phyloP scores from a whole-genome alignment of 2,329 filamentous ascomycete genomes.

The Sporothrix phasma region DNA sequence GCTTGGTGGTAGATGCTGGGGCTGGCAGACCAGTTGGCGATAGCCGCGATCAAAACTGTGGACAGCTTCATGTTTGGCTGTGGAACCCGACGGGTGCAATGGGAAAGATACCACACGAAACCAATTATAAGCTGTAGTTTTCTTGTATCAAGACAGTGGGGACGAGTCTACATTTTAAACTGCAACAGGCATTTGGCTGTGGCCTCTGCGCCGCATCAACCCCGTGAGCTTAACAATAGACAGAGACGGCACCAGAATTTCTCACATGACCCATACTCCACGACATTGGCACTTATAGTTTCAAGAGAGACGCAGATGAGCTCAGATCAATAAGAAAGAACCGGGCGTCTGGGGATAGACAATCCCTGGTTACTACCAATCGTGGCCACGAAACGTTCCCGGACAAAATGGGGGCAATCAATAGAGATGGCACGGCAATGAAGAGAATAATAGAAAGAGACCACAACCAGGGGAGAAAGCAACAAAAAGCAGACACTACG shows the following conservation, averaged over 20 bases:
- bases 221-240: not conserved
- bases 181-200: not conserved
- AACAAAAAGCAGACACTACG: not conserved
- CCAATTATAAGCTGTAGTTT: no score
- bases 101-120: no score
- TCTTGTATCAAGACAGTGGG: no score
- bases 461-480: no score
- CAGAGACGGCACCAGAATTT: not conserved
- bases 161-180: not conserved
- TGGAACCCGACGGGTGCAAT: not conserved
- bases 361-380: not conserved
- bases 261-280: not conserved
- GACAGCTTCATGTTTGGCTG: conserved; percentile 13
- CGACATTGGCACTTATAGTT: no score
- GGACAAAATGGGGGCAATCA: not conserved
- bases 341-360: not conserved
- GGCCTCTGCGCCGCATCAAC: not conserved
- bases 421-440: not conserved
- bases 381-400: not conserved
- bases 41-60: conserved; percentile 12
- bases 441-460: not conserved
- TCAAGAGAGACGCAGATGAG: no score
- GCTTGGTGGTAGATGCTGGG: conserved; percentile 30
- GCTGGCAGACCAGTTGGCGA: conserved; percentile 28
- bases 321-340: not conserved